These are phyloP conservation scores for Pleoardoris graminearum DNA, from an alignment of 2,329 filamentous ascomycete genomes.

Conservation along the genomic window DNA sequence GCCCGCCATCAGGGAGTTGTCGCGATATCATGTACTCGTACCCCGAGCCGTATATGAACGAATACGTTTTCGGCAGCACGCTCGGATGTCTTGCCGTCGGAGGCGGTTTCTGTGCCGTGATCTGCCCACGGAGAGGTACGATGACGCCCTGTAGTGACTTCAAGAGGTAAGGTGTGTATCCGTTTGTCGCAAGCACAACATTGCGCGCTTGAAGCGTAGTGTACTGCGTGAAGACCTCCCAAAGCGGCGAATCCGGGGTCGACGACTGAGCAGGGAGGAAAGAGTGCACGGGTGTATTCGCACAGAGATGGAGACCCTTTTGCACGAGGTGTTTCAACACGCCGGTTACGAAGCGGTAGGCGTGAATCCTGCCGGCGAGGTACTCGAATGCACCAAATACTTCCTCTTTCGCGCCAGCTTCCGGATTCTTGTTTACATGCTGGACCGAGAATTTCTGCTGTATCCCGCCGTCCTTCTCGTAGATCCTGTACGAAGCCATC, in stretches of 20 bases:
- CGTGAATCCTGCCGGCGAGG: conserved; percentile 36
- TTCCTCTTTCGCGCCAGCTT: conserved; percentile 19
- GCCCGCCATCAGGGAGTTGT: conserved; percentile 42
- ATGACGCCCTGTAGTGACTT: conserved; percentile 46
- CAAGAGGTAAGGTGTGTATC: conserved; percentile 38
- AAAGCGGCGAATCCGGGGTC: not conserved
- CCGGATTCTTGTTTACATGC: conserved; percentile 23
- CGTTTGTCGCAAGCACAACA: conserved; percentile 43
- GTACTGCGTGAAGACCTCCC: conserved; percentile 23
- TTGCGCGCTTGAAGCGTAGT: conserved; percentile 19
- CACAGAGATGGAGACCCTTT: conserved; percentile 32
- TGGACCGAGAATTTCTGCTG: conserved; percentile 24
- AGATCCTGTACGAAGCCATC: conserved; percentile 36
- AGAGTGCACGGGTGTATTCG: conserved; percentile 33
- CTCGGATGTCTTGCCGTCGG: conserved; percentile 42
- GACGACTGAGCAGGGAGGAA: conserved; percentile 12
- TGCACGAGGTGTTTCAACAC: conserved; percentile 31
- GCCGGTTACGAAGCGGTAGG: conserved; percentile 37
- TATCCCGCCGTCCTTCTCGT: conserved; percentile 16
- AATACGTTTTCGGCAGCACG: conserved; percentile 59
- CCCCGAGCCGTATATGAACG: conserved; percentile 62
- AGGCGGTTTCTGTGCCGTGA: conserved; percentile 44
- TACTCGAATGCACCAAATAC: conserved; percentile 39
- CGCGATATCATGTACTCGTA: conserved; percentile 71
- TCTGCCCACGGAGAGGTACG: conserved; percentile 48